Base-by-base conservation (phyloP, 139 green algal genomes). In the Tetradesmus lagerheimii region DNA sequence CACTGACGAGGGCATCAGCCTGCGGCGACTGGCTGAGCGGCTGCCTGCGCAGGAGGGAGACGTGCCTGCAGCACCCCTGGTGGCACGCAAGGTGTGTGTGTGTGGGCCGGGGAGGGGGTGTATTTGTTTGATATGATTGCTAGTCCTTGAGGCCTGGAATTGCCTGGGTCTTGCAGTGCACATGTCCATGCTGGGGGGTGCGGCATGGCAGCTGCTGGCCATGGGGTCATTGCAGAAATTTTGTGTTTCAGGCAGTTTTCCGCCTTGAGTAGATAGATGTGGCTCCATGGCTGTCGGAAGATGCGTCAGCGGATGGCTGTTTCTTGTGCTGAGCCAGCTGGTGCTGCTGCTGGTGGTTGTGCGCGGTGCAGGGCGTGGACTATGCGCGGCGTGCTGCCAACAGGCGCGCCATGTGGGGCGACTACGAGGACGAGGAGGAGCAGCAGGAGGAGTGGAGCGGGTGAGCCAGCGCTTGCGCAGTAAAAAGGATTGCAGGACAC, bases 1-100 rank as follows among this genome's bases (percentile, higher is more conserved):
- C 86, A 97, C 93, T 23, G 91, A 91, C 14, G 89, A 94, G 14
- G 95, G 94, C 35, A 37, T 95, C 62, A 95, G 92, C 5, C 94
- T 98, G 80, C 90, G 93, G 12, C 57, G 92, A 16, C 86, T 95
- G 35, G 93, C 92, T 5, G 84, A 93, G 77, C 34, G 67, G 4
- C 88, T 96, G 57, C 82, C 89, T 11, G 31, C 85, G 2, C 66
- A 89, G 78, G 83, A 91, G n/a, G 88, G 90, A 0, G 89, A 88
- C 8, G 67, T 18, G 1, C 27, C 15, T 16, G 79, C 78, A 39
- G 62, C 67, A 53, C 76, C 85, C 34, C 29, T 83, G 29, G 90
- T 76, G 78, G 75, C 90, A 31, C 38, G 41, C 8, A 86, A 88
- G 77, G 71, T 66, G 80, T 1, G 29, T 37, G n/a, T n/a, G n/a